Percentiles rank a stretch among this genome's conserved stretches.
These are phyloP conservation scores for Solanum sejunctum DNA, from an alignment of 257 asterid species.

Conservation along the genomic window DNA sequence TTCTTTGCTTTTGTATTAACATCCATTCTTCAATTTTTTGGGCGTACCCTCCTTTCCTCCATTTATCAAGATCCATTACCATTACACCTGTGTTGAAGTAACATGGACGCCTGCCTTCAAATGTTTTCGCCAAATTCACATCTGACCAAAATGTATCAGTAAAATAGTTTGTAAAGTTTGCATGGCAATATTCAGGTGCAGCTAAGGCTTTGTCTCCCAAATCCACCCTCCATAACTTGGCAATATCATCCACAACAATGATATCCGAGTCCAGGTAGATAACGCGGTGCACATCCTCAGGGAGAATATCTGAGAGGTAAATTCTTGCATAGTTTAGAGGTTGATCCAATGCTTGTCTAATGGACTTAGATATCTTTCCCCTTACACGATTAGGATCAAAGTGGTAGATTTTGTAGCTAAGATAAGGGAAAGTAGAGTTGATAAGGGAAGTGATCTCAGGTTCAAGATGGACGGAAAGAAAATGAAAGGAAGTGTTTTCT, in stretches of 20 bases:
- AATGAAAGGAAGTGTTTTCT: slow-evolving; percentile 58
- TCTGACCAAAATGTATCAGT: slow-evolving; percentile 59
- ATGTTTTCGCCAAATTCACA: slow-evolving; percentile 16
- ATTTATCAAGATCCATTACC: slow-evolving; percentile 58
- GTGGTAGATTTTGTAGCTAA: slow-evolving; percentile 38
- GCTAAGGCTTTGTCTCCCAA: slow-evolving; percentile 49
- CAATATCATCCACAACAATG: slow-evolving; percentile 66
- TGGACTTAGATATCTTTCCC: slow-evolving; percentile 61
- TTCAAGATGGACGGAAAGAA: slow-evolving; percentile 46
- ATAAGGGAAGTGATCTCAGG: slow-evolving; percentile 33
- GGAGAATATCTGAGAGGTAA: slow-evolving; percentile 58
- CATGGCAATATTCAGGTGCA: slow-evolving; percentile 78
- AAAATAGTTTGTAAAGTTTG: slow-evolving; percentile 58
- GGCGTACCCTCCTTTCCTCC: slow-evolving; percentile 70
- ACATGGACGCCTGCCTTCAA: slow-evolving; percentile 50
- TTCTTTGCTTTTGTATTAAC: slow-evolving; percentile 55
- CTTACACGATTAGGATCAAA: slow-evolving; percentile 52
- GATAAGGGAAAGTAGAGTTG: slow-evolving; percentile 70
- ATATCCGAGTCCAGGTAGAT: slow-evolving; percentile 67
- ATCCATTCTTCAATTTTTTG: slow-evolving; percentile 71
- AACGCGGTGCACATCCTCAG: slow-evolving; percentile 34
- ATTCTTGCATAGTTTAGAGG: slow-evolving; percentile 77
- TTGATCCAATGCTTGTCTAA: slow-evolving; percentile 69
- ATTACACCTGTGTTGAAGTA: slow-evolving; percentile 85
- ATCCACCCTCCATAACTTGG: slow-evolving; percentile 59